phyloP scores from a whole-genome alignment of 768 basidiomycete species.

The Suillus bovinus region DNA sequence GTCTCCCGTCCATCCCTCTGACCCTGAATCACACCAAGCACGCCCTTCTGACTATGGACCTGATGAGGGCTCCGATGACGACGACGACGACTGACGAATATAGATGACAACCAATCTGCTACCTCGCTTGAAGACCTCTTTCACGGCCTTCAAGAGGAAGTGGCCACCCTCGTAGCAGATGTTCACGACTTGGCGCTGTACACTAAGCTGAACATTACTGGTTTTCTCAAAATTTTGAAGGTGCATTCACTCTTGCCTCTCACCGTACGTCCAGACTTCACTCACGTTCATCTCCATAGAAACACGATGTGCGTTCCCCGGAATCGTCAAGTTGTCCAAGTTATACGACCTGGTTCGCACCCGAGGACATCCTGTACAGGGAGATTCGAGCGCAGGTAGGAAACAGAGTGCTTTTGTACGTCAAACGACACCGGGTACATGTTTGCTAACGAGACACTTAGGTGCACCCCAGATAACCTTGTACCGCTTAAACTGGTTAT shows the following conservation, averaged over 20 bases:
- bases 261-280: not conserved
- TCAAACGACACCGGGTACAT: not conserved
- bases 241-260: constrained; percentile 35
- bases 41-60: constrained; percentile 45
- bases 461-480: constrained; percentile 91
- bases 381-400: too few species aligned
- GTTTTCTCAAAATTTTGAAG: constrained; percentile 98
- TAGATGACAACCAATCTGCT: constrained; percentile 52
- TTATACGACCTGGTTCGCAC: constrained; percentile 95
- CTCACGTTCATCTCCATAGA: constrained; percentile 48
- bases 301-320: constrained; percentile 77
- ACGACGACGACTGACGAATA: constrained; percentile 40
- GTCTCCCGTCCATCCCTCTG: constrained; percentile 33
- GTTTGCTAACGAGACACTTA: constrained; percentile 21
- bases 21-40: constrained; percentile 57
- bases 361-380: constrained; percentile 80
- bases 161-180: constrained; percentile 93
- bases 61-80: constrained; percentile 66
- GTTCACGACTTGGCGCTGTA: constrained; percentile 90
- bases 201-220: constrained; percentile 97
- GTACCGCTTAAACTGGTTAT: constrained; percentile 93
- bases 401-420: too few species aligned
- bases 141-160: constrained; percentile 86
- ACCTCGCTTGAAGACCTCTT: constrained; percentile 86
- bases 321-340: constrained; percentile 91